Base-by-base conservation (phyloP, 495 filamentous ascomycete species). In the Lasiosphaeria hispida region DNA sequence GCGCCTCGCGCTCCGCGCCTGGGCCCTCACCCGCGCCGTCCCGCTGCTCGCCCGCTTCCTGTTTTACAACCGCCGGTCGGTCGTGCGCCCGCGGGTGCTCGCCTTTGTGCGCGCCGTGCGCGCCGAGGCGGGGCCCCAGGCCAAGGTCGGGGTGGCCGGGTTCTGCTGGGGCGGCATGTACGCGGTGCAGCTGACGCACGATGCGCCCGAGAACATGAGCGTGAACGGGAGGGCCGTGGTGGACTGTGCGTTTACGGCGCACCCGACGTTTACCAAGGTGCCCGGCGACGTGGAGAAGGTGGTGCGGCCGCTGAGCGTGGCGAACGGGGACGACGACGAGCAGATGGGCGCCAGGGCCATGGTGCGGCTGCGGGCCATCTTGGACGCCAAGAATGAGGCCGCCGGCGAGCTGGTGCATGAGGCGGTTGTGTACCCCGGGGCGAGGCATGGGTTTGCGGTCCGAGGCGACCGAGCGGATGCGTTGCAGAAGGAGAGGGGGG, bases 141-240 rank as follows among this genome's bases (percentile, higher is more conserved):
- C 37, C 53, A 63, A 60, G 44, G 49, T 86, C 44, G 79, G 77
- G 33, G 73, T 71, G 1, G 77, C 81, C 0, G 84, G 84, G 0
- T 86, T 81, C 63, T 85, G 83, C 65, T 86, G 81, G 83, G 84
- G 84, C 36, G 85, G 83, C 2, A 78, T 77, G 54, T 74, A 82
- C 57, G 64, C 75, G 0, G 57, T 80, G 4, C 57, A 70, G 14
- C 69, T 85, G 6, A 71, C 74, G 4, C 68, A 74, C 35, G 71
- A 71, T 10, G 50, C 8, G 47, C 37, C 56, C 10, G 39, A 53
- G 2, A 67, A 63, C 3, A 55, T 57, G 1, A n/a, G n/a, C n/a
- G 50, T 51, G 4, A 57, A 65, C 38, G 69, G 66, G 14, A 65
- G 69, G 4, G 53, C 61, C 1, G 66, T 85, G 48, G 71, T 85